Evolutionary conservation across 202 grass and related monocot genomes (phyloP), one percentile per base, ranked within the genome.

Genomic region (Saccharum hybrid): DNA sequence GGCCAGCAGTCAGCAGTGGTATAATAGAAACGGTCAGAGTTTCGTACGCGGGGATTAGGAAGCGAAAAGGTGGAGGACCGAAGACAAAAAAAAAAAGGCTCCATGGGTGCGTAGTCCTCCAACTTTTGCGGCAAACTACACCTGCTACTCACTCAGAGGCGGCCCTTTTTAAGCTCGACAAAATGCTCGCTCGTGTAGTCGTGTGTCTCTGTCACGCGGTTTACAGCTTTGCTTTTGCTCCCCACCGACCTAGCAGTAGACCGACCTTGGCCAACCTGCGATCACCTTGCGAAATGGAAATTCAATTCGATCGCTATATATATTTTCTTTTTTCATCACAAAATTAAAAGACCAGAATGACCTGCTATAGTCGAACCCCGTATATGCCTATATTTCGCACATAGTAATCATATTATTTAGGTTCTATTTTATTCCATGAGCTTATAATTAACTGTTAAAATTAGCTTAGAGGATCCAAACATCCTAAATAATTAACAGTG

Each of bases 1-100:
- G 3, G 8, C 2, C 56, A 59, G 56, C 7, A 22, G n/a, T 22
- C 56, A 22, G n/a, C 19, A 10, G 2, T 8, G 10, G 46, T 49
- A 34, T 1, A 34, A 34, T 34, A 46, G 56, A 4, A 79, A 40
- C 16, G 30, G 75, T 79, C 75, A 72, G 54, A 43, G 22, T 9
- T 26, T 10, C 66, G 83, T 19, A 48, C 66, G 83, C 83, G 75
- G 75, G 56, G 59, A 41, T 78, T 85, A 78, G 52, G 0, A 10
- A 18, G 8, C 45, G 60, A 13, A 13, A 85, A 51, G 66, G 3
- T 2, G 4, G 16, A 69, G 11, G 42, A 52, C 66, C 31, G 4
- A 78, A 37, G 54, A 46, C 43, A n/a, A n/a, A 46, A 46, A 46
- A 34, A 71, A 84, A 84, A 66, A 22, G 48, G 36, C 77, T 75